Evolutionary conservation across 2,329 filamentous ascomycete species (phyloP), one percentile per base, ranked within the genome.

Genomic region (Clarireedia homoeocarpa): DNA sequence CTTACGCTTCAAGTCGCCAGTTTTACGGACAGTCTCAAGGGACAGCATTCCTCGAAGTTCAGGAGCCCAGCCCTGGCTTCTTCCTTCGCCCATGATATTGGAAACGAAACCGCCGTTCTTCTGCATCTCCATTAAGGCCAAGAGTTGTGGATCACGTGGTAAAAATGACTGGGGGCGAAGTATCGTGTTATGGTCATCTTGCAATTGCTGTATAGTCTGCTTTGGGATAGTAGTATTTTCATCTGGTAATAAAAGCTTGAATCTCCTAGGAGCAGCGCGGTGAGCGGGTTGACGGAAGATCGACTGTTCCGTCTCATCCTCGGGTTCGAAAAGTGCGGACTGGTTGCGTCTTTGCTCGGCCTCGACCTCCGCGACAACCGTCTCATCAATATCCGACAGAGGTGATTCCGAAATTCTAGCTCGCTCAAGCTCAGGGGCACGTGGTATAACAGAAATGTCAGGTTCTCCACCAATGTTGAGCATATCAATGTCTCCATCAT

Each of bases 11-110:
- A 92, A 79, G 59, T 95, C 90, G 57, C 84, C 86, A 44, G 85
- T 80, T 56, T 84, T 84, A 59, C 85, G 85, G 15, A 95, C 80
- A 14, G 89, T 80, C 62, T 95, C 89, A 44, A 96, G 77, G 1
- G 91, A 95, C n/a, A 97, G 76, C 65, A 99, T 83, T n/a, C 88
- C 90, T 58, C 89, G 86, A 20, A 99, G 79, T 72, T 99, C 94
- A 0, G 92, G 92, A 3, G 92, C 92, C 91, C 91, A 96, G 44
- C 82, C 83, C 62, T 82, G 80, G 63, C 85, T 85, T 61, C 88
- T 84, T 39, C 85, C 88, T 59, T 91, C 89, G 52, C 88, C 85
- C 73, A 96, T 85, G 61, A 96, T 85, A 65, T 83, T 91, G 4
- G 86, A 88, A 17, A 96, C 89, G 66, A 99, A 97, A 40, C 85